These are phyloP conservation scores for Fragilaria radians DNA, from an alignment of 108 stramenopile genomes.

Conservation along the genomic window DNA sequence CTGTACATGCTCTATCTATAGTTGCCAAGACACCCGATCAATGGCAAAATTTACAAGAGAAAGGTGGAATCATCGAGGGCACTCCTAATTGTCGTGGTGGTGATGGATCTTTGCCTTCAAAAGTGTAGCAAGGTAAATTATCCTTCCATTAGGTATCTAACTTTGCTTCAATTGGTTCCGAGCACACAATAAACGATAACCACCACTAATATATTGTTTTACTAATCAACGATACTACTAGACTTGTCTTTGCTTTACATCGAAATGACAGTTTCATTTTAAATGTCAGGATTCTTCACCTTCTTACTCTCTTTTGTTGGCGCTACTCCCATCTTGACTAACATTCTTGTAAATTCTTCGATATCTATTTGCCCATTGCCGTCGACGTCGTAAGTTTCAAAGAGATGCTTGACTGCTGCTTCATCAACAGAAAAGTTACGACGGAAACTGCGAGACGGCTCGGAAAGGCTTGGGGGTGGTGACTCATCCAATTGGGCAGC, in stretches of 20 bases:
- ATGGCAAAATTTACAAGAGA: conserved; percentile 59
- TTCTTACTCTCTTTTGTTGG: conserved; percentile 39
- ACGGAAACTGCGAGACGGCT: conserved; percentile 70
- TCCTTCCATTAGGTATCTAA: too few relatives aligned
- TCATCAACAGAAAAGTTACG: conserved; percentile 77
- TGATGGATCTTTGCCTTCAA: conserved; percentile 62
- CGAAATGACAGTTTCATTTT: not conserved
- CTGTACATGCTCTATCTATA: conserved; percentile 95
- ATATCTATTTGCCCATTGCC: conserved; percentile 84
- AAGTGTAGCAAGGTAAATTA: too few relatives aligned
- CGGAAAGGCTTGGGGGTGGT: conserved; percentile 63
- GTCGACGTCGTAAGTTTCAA: conserved; percentile 84
- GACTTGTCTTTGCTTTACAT: too few relatives aligned
- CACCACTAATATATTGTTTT: too few relatives aligned
- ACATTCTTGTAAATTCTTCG: conserved; percentile 86
- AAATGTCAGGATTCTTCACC: conserved; percentile 16
- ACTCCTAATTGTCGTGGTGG: conserved; percentile 75
- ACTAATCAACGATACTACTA: too few relatives aligned
- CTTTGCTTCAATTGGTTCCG: too few relatives aligned
- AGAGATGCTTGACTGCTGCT: conserved; percentile 74
- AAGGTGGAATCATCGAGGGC: conserved; percentile 29
- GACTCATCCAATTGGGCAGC: conserved; percentile 61
- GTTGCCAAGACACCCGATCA: conserved; percentile 91
- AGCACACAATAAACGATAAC: too few relatives aligned
- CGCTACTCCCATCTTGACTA: conserved; percentile 91